Conservation (phyloP, 345 rosid species). For the Turritis glabra region DNA sequence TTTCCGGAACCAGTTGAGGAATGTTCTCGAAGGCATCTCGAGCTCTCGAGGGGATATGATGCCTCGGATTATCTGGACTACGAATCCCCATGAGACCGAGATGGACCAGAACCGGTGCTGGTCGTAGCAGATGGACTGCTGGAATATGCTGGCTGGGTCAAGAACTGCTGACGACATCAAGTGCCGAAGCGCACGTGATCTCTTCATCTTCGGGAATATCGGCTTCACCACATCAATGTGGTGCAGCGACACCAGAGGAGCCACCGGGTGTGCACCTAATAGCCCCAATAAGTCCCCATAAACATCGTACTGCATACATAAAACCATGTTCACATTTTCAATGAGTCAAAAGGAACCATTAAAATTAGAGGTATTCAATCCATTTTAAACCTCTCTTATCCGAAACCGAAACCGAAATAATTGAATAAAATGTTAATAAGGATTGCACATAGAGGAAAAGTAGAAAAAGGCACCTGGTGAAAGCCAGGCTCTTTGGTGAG, state of each 20-base stretch:
- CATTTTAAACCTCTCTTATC: background rate
- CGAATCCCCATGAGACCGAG: slow-evolving; percentile 84
- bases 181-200: slow-evolving; percentile 54
- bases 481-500: slow-evolving; percentile 77
- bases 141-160: slow-evolving; percentile 77
- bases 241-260: slow-evolving; percentile 74
- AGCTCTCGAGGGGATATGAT: slow-evolving; percentile 83
- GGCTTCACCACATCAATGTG: slow-evolving; percentile 84
- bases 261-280: slow-evolving; percentile 71
- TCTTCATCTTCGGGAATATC: slow-evolving; percentile 58
- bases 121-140: slow-evolving; percentile 84
- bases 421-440: background rate
- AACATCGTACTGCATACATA: slow-evolving; percentile 66
- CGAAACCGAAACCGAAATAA: background rate
- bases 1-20: slow-evolving; percentile 72
- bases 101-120: slow-evolving; percentile 63
- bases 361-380: background rate
- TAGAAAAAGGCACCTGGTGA: slow-evolving; percentile 59
- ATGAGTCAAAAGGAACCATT: background rate
- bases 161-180: slow-evolving; percentile 55
- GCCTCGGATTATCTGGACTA: slow-evolving; percentile 64
- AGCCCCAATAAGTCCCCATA: slow-evolving; percentile 75
- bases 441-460: background rate
- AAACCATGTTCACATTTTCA: background rate
- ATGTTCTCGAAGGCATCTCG: slow-evolving; percentile 84